Conservation (phyloP, 2,329 filamentous ascomycete species). For the Dryadomyces quercus-mongolicae region DNA sequence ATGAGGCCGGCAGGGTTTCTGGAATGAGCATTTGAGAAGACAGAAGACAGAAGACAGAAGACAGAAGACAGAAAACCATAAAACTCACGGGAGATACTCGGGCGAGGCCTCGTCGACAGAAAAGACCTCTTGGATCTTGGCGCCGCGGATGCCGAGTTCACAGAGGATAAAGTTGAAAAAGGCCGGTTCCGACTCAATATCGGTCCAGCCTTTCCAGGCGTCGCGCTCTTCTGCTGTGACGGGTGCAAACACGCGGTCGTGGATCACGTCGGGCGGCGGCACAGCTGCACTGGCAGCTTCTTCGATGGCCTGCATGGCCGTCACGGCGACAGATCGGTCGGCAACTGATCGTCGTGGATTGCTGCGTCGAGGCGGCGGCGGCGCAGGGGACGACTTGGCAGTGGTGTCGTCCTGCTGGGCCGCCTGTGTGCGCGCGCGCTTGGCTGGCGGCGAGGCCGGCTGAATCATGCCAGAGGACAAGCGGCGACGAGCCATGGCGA, state of each 20-base stretch:
- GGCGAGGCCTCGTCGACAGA: constrained; percentile 56
- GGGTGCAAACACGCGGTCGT: constrained; percentile 27
- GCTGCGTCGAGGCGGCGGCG: neutral
- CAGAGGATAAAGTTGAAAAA: constrained; percentile 79
- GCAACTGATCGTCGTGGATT: constrained; percentile 1
- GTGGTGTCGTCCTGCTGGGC: neutral
- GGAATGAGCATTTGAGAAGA: constrained; percentile 12
- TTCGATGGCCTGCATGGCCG: neutral
- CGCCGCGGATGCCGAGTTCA: constrained; percentile 61
- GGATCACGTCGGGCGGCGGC: constrained; percentile 10
- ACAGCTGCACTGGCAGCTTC: constrained; percentile 4
- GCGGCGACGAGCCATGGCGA: neutral
- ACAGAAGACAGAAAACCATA: too few species aligned
- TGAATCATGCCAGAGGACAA: neutral
- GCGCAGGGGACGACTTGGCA: too few species aligned
- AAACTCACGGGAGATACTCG: constrained; percentile 45
- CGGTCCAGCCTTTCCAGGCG: constrained; percentile 62
- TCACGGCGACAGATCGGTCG: constrained; percentile 1
- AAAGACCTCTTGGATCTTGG: constrained; percentile 67
- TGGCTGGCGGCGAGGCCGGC: neutral
- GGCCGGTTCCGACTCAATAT: constrained; percentile 80
- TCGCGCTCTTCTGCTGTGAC: constrained; percentile 39
- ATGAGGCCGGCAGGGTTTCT: constrained; percentile 76
- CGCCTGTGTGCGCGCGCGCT: too few species aligned
- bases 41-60: neutral